Evolutionary conservation across 345 rosid genomes (phyloP).

Genomic region (Citrus cavaleriei): DNA sequence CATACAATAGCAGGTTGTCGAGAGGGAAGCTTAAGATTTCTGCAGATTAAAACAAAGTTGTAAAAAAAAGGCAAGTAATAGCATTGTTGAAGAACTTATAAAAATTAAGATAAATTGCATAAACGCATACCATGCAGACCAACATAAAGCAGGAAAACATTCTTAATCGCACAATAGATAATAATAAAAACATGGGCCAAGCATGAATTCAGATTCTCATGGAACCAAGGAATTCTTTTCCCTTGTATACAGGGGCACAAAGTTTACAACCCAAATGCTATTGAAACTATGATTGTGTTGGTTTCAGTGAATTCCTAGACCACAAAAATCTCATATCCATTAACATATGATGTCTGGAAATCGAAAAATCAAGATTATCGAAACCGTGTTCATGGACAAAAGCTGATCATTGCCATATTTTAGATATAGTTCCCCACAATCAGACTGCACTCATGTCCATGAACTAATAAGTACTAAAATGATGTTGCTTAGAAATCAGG

Average conservation of each 20-base stretch:
- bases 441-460: background rate
- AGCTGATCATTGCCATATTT: background rate
- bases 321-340: background rate
- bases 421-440: background rate
- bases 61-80: background rate
- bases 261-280: background rate
- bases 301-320: background rate
- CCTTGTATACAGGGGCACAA: background rate
- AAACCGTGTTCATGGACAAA: background rate
- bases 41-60: slow-evolving; percentile 17
- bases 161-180: background rate
- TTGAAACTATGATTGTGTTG: background rate
- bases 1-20: slow-evolving; percentile 72
- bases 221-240: background rate
- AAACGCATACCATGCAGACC: background rate
- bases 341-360: background rate
- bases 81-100: background rate
- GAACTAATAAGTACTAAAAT: background rate
- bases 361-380: background rate
- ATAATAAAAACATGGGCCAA: background rate
- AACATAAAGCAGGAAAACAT: slow-evolving; percentile 1
- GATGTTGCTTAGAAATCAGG: background rate
- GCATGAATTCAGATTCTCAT: background rate
- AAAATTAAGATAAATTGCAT: background rate
- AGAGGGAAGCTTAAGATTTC: slow-evolving; percentile 89